Evolutionary conservation across 176 grass and related monocot genomes (phyloP).

Genomic region (Aegilops speltoides): DNA sequence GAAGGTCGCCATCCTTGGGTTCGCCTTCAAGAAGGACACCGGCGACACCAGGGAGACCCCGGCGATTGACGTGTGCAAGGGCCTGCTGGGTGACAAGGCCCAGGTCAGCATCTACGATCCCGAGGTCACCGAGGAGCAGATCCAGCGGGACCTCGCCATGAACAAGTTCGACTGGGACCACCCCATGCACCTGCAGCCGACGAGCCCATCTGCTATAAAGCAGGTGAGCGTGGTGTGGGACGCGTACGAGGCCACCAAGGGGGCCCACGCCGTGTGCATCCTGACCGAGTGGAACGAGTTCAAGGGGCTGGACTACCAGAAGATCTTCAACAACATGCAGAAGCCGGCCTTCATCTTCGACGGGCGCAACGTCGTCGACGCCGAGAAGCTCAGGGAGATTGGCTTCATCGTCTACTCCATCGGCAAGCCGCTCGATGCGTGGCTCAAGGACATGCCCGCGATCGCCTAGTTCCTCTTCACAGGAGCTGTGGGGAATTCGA

Average conservation of each 20-base stretch:
- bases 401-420: constrained; percentile 84
- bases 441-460: constrained; percentile 81
- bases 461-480: background rate
- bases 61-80: constrained; percentile 74
- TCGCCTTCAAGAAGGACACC: constrained; percentile 85
- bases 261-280: constrained; percentile 70
- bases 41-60: constrained; percentile 89
- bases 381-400: constrained; percentile 75
- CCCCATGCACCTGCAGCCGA: constrained; percentile 77
- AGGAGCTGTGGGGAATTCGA: background rate
- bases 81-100: constrained; percentile 76
- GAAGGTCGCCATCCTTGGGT: constrained; percentile 16
- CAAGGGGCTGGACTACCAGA: constrained; percentile 75
- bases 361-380: constrained; percentile 59
- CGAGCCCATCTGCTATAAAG: constrained; percentile 61
- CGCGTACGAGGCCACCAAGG: constrained; percentile 74
- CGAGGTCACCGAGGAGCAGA: constrained; percentile 81
- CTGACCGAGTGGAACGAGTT: constrained; percentile 84
- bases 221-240: constrained; percentile 81
- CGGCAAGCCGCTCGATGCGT: constrained; percentile 71
- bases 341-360: constrained; percentile 79
- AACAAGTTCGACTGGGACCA: constrained; percentile 91
- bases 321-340: constrained; percentile 77
- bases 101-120: constrained; percentile 82
- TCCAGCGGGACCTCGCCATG: constrained; percentile 80